Base-by-base conservation (phyloP, 495 filamentous ascomycete species). In the Cetradonia linearis region DNA sequence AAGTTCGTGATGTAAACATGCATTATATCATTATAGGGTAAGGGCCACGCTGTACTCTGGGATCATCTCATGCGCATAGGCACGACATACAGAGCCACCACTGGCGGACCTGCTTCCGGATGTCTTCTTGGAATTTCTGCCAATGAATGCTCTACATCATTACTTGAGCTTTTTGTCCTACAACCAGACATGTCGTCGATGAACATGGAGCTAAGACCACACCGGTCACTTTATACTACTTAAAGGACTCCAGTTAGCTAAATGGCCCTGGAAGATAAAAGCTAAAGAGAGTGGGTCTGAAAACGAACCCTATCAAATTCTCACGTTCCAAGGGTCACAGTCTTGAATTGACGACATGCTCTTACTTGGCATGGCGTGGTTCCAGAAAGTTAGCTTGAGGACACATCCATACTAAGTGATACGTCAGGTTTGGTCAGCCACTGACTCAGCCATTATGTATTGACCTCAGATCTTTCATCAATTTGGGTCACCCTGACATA, bases 1-100 rank as follows among this genome's bases (percentile, higher is more conserved):
- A 23, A 2, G 20, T 23, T 64, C 52, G 60, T 65, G 63, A 65
- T 65, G 63, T 65, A 58, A 65, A 62, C 18, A 60, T 46, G 9
- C 16, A 33, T 62, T 42, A 42, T 52, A 46, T 58, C 60, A 58
- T 58, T n/a, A 54, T 20, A 11, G 27, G 28, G 14, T 11, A 28
- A 31, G 25, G 11, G 14, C 48, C 47, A 25, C 25, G 14, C 18
- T 10, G 20, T 20, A 53, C 18, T 23, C 20, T 9, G 30, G 31
- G 49, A 53, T 33, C 30, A 25, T 49, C 28, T 36, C 46, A 37
- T 11, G 25, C 31, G n/a, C 33, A 11, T 10, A 18, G 5, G 5
- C 53, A n/a, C 16, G 48, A 52, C 6, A 52, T 18, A 11, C 10
- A 11, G 9, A 20, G 23, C 34, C 16, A 31, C 30, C 50, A 13